phyloP scores from a whole-genome alignment of 768 basidiomycete species.

The Leccinum subgranulosum region DNA sequence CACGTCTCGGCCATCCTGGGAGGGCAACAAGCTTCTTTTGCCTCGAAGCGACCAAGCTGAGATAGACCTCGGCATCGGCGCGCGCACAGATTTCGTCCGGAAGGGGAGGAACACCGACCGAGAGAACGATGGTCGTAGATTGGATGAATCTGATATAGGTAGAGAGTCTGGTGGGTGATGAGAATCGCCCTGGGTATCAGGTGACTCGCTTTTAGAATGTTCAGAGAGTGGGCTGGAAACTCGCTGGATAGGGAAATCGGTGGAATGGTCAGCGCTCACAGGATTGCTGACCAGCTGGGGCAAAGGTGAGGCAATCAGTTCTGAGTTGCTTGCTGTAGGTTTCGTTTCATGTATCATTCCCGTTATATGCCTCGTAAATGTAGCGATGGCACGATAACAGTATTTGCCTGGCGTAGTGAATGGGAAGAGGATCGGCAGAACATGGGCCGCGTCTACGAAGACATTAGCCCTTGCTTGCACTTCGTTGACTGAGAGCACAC shows the following conservation, averaged over 20 bases:
- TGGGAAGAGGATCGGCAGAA: constrained; percentile 69
- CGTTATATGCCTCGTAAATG: constrained; percentile 65
- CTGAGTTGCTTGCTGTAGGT: constrained; percentile 10
- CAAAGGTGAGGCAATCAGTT: not conserved
- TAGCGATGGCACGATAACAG: constrained; percentile 75
- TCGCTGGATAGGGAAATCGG: not conserved
- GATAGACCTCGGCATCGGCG: constrained; percentile 11
- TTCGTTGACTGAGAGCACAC: constrained; percentile 32
- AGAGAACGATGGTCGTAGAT: constrained; percentile 8
- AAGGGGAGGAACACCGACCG: constrained; percentile 13
- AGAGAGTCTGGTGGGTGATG: not conserved
- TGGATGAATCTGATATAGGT: not conserved
- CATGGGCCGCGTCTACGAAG: constrained; percentile 61
- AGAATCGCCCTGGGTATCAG: not conserved
- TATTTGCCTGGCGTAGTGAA: constrained; percentile 79
- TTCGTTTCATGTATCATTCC: constrained; percentile 34
- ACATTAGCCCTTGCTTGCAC: constrained; percentile 11
- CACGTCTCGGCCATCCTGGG: constrained; percentile 16
- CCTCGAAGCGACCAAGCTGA: constrained; percentile 11
- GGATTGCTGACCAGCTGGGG: constrained; percentile 3
- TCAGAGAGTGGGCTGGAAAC: constrained; percentile 2
- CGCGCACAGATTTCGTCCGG: constrained; percentile 13
- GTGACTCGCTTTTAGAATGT: not conserved
- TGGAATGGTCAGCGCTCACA: not conserved
- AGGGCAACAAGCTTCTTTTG: not conserved